phyloP scores from a whole-genome alignment of 2,329 filamentous ascomycete species.

The Colletotrichum spaethianum region DNA sequence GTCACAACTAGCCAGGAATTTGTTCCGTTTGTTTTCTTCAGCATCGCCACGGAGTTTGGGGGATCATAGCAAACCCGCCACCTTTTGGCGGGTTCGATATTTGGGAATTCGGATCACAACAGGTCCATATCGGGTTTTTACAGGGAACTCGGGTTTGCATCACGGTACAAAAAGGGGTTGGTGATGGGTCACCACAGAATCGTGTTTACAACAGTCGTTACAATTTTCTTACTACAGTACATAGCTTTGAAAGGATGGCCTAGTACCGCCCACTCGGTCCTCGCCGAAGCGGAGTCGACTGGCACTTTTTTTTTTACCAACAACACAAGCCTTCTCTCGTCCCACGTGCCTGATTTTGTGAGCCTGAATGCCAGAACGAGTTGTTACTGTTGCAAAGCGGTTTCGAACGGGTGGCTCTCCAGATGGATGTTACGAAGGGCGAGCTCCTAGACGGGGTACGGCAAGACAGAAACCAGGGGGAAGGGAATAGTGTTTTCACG shows the following conservation, averaged over 20 bases:
- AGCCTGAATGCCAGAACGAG: background rate
- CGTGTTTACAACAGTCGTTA: slow-evolving; percentile 26
- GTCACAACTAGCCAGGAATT: slow-evolving; percentile 14
- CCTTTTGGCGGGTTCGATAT: slow-evolving; percentile 16
- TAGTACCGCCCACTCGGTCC: background rate
- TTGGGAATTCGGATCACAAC: slow-evolving; percentile 15
- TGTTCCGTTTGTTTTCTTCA: background rate
- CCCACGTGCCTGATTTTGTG: too few relatives aligned
- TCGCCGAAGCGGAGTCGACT: slow-evolving; percentile 31
- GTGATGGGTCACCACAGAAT: background rate
- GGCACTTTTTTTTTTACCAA: slow-evolving; percentile 8
- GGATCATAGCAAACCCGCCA: slow-evolving; percentile 16
- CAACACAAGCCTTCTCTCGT: background rate
- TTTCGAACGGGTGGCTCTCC: slow-evolving; percentile 23
- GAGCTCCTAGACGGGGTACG: background rate
- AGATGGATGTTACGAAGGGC: background rate
- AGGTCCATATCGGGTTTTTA: slow-evolving; percentile 7
- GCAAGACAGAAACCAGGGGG: background rate
- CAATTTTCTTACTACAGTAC: slow-evolving; percentile 19
- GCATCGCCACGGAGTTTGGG: slow-evolving; percentile 37
- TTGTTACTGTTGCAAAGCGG: slow-evolving; percentile 10
- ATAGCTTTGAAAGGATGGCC: slow-evolving; percentile 18
- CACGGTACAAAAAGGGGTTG: slow-evolving; percentile 30
- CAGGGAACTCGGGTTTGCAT: slow-evolving; percentile 23
- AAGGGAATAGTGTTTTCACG: background rate